phyloP scores from a whole-genome alignment of 2,329 filamentous ascomycete genomes.

The Nemania diffusa region DNA sequence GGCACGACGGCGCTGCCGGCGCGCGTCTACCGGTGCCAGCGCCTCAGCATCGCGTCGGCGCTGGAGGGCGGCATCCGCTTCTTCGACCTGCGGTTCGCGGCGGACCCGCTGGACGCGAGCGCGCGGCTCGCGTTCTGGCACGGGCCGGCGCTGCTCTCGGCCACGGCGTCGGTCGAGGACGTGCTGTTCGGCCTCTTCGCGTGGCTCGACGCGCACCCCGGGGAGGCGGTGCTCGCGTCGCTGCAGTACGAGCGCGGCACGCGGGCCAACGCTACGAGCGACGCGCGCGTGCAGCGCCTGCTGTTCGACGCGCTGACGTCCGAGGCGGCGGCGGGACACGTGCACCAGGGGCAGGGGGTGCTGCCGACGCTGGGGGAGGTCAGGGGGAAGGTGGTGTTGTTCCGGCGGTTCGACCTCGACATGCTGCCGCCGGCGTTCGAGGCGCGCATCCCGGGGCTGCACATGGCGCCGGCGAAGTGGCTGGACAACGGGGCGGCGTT shows the following conservation, averaged over 20 bases:
- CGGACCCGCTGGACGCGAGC: slow-evolving; percentile 58
- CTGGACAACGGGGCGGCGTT: slow-evolving; percentile 56
- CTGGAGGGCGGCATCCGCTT: slow-evolving; percentile 60
- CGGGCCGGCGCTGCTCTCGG: slow-evolving; percentile 55
- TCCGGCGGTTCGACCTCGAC: slow-evolving; percentile 58
- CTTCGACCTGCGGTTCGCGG: slow-evolving; percentile 62
- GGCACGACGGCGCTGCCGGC: slow-evolving; percentile 46
- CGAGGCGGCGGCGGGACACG: slow-evolving; percentile 52
- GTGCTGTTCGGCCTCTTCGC: slow-evolving; percentile 59
- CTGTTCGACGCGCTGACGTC: slow-evolving; percentile 55
- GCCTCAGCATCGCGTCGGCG: slow-evolving; percentile 50
- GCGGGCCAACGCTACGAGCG: slow-evolving; percentile 46
- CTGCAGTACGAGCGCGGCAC: slow-evolving; percentile 59
- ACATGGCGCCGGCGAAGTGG: slow-evolving; percentile 58
- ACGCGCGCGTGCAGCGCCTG: slow-evolving; percentile 51
- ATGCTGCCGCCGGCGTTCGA: slow-evolving; percentile 44
- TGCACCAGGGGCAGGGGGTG: slow-evolving; percentile 43
- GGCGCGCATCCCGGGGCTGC: slow-evolving; percentile 56
- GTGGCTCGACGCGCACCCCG: slow-evolving; percentile 59
- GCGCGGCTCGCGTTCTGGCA: slow-evolving; percentile 61
- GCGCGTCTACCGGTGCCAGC: slow-evolving; percentile 56
- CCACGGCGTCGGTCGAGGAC: slow-evolving; percentile 56
- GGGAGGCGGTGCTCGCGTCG: slow-evolving; percentile 58
- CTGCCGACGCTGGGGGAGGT: slow-evolving; percentile 39
- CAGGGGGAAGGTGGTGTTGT: slow-evolving; percentile 50